Base-by-base conservation (phyloP, 2,329 filamentous ascomycete genomes). In the Mycosphaerella arachidis region DNA sequence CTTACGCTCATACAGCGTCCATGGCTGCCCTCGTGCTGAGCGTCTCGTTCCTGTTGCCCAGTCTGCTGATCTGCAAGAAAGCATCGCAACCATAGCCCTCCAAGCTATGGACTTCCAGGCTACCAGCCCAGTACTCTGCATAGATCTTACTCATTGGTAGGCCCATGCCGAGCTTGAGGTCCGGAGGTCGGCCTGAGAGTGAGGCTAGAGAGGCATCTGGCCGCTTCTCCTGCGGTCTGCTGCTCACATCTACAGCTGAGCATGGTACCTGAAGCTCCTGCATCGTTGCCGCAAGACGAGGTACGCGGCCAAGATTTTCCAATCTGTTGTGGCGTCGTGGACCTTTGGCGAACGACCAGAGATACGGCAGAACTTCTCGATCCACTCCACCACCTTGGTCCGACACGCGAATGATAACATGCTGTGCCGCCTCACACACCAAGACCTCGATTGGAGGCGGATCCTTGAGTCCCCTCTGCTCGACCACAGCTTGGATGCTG, bases 21-120 rank as follows among this genome's bases (percentile, higher is more conserved):
- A 82, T 81, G n/a, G 74, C 78, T 3, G 79, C 79, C 60, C 80
- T 72, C 12, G 79, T 82, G 18, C 82, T 91, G 63, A 99, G 81
- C 75, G 96, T 91, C 79, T 99, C 94, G 71, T 97, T 97, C 81
- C 96, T 97, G 74, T 99, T 99, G 20, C 94, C 94, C 59, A 99
- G 81, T 74, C 96, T 95, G 5, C 91, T 96, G 61, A 99, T 96
- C 73, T 97, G 92, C 64, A 99, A 77, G 71, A 99, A 99, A 0
- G 90, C 92, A 77, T 99, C 94, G 6, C 95, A 91, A 13, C 94
- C 94, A 73, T 97, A 97, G 0, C 94, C 95, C 72, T 97, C 93
- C 7, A 99, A 78, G 70, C 90, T 97, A 73, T 97, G 93, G 60
- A 97, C 76, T 70, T 96, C 90, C 8, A 99, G 78, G 68, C 85